Base-by-base conservation (phyloP, 164 flowering plant species). In the Vitis riparia region DNA sequence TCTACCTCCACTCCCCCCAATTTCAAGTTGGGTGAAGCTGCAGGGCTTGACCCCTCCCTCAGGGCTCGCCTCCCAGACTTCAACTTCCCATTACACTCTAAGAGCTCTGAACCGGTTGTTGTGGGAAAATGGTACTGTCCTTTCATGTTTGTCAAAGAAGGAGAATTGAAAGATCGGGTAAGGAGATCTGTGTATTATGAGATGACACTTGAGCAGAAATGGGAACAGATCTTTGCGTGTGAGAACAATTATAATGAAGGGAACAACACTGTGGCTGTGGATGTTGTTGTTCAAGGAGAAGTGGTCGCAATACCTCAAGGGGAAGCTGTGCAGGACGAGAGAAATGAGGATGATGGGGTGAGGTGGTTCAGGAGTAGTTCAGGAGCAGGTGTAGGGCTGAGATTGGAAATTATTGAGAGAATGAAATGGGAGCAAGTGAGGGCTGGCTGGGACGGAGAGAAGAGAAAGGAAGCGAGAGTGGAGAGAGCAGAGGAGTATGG, bases 71-170 rank as follows among this genome's bases (percentile, higher is more conserved):
- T 77, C 9, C 83, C 84, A 0, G 67, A 61, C 0, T 66, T 75
- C 53, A 56, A 71, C 14, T 77, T 83, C 79, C 60, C 77, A 5
- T 1, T 70, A 13, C 19, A 63, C 0, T 1, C 8, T 3, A 67
- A 63, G 19, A 48, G 27, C 27, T 68, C 82, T 6, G 56, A 47
- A 1, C 57, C 73, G 8, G 73, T 77, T 16, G 77, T 74, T 1
- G 83, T 86, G 1, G 92, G 92, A n/a, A 85, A 82, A 74, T 88
- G 92, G 90, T 85, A 84, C 37, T 73, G 77, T 30, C 90, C 92
- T 1, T 85, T 85, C 69, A 68, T 86, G 80, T 86, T 86, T 52
- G 63, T 86, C 23, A 83, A 70, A 55, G 86, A 85, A 19, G 75
- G 77, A 8, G 68, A 59, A 1, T 13, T 72, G 27, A 79, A 68